Conservation (phyloP, 441 rosid genomes). For the Corymbia citriodora region DNA sequence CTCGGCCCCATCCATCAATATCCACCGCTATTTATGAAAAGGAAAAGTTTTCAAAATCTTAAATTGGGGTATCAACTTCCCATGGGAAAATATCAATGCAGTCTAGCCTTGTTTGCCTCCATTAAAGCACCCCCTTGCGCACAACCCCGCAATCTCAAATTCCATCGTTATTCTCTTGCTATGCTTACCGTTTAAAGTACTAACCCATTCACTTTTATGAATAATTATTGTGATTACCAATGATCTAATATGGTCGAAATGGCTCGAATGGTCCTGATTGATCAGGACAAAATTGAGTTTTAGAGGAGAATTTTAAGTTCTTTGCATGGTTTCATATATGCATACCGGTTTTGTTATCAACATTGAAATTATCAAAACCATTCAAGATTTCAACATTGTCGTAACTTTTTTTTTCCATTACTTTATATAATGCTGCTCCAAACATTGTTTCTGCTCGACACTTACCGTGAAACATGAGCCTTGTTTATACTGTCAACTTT, state of each 20-base stretch:
- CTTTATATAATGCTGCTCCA: background rate
- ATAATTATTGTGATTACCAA: background rate
- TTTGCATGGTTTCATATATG: background rate
- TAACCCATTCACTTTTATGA: background rate
- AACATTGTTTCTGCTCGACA: background rate
- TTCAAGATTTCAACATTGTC: background rate
- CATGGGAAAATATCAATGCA: background rate
- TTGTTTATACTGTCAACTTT: background rate
- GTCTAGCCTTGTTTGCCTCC: background rate
- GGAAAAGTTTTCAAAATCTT: background rate
- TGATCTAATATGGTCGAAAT: background rate
- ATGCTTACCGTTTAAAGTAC: background rate
- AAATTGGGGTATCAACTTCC: background rate
- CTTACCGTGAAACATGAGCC: background rate
- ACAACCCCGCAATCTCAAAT: background rate
- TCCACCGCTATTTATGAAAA: background rate
- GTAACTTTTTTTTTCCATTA: background rate
- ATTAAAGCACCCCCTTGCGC: background rate
- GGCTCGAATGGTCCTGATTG: background rate
- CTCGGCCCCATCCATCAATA: background rate
- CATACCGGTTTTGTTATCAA: background rate
- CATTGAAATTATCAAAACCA: background rate
- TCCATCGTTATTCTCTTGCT: background rate
- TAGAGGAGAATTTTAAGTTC: background rate
- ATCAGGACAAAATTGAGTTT: background rate